Conservation (phyloP, 2,329 filamentous ascomycete genomes). For the Cercospora citrullina region DNA sequence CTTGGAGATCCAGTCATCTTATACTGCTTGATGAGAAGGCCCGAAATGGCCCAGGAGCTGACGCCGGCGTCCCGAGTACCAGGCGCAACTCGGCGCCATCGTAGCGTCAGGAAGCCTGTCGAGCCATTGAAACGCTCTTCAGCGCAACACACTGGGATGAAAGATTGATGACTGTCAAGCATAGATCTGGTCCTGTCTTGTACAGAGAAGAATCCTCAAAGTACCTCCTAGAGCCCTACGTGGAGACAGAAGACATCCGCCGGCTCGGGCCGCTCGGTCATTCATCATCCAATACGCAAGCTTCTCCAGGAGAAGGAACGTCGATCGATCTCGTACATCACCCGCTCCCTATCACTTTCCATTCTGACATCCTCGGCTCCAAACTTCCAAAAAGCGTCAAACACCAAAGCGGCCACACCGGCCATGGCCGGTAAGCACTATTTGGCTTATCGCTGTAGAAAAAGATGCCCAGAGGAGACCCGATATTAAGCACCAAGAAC, state of each 20-base stretch:
- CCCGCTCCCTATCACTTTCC: neutral
- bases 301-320: neutral
- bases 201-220: neutral
- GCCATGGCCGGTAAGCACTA: neutral
- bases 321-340: neutral
- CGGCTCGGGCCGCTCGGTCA: neutral
- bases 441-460: neutral
- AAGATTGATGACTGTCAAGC: neutral
- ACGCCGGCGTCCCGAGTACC: neutral
- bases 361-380: neutral
- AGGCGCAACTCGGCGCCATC: neutral
- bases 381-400: neutral
- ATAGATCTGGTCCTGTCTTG: neutral
- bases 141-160: neutral
- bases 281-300: neutral
- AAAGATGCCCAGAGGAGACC: neutral
- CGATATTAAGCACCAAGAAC: neutral
- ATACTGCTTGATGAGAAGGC: neutral
- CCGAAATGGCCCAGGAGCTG: neutral
- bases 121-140: neutral
- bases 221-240: neutral
- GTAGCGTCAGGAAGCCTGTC: no score
- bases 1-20: neutral
- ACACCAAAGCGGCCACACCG: neutral
- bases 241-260: neutral